Base-by-base conservation (phyloP, 1,284 basidiomycete species). In the Athelia sp. region DNA sequence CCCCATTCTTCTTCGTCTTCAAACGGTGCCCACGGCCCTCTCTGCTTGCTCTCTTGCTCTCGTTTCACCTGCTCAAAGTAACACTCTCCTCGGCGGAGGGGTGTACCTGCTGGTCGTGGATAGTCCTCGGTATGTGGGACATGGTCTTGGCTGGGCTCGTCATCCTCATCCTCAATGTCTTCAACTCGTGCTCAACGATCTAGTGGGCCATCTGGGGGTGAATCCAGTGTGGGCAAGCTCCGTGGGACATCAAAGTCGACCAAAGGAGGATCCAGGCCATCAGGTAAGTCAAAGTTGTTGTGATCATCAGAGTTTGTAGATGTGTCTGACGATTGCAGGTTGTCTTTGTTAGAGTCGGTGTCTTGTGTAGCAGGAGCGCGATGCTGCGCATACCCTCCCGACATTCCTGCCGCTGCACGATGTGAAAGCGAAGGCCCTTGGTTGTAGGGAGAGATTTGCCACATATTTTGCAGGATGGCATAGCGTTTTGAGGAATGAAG, bases 1-100 rank as follows among this genome's bases (percentile, higher is more conserved):
- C 22, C 43, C 43, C 43, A 44, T 44, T 44, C 43, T 26, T 44
- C 43, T 44, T 44, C 19, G 24, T 44, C 43, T 26, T 22, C 43
- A 44, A 44, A 44, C 24, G 43, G 43, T 22, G 43, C 19, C 43
- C 43, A 44, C 17, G 21, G 19, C 9, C 22, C 43, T 21, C 22
- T 9, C 19, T 22, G n/a, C 15, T 23, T n/a, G 14, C 15, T 26
- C 43, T 22, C 43, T 26, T 44, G 43, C 21, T 44, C 43, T 22
- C 15, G n/a, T 26, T 22, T 44, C 19, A 26, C 22, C 17, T 44
- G 14, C 23, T 26, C 18, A 26, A 44, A 44, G 15, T 22, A 23
- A n/a, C 21, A n/a, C 43, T 44, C 19, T 22, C 19, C 43, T 22
- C 15, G 6, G 15, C 23, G 21, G 18, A 21, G 19, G 14, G 6